Evolutionary conservation across 202 grass and related monocot genomes (phyloP).

Genomic region (Schoenoplectus tabernaemontani): DNA sequence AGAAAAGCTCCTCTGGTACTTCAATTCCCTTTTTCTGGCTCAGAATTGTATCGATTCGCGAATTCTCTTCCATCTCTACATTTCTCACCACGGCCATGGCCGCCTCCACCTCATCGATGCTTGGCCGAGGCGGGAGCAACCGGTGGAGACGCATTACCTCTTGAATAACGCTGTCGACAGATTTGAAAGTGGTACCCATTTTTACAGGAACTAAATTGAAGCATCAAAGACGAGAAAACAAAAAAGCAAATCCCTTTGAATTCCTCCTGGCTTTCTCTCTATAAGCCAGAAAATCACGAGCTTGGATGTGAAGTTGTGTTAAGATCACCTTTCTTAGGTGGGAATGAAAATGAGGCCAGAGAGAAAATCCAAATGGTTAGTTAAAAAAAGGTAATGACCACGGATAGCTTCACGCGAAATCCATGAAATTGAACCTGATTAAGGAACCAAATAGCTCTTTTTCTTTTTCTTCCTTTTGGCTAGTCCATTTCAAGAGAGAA

Average conservation of each 20-base stretch:
- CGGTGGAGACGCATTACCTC: slow-evolving; percentile 86
- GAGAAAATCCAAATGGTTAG: slow-evolving; percentile 4
- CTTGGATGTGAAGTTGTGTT: not conserved
- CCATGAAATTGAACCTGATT: slow-evolving; percentile 25
- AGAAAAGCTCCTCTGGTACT: slow-evolving; percentile 89
- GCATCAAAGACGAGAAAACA: slow-evolving; percentile 6
- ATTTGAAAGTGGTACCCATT: slow-evolving; percentile 55
- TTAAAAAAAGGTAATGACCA: slow-evolving; percentile 4
- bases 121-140: slow-evolving; percentile 52
- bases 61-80: slow-evolving; percentile 67
- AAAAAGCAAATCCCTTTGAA: not conserved
- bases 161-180: slow-evolving; percentile 63
- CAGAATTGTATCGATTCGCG: slow-evolving; percentile 45
- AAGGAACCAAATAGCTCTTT: slow-evolving; percentile 5
- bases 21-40: slow-evolving; percentile 37
- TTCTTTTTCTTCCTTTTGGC: not conserved
- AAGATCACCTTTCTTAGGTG: slow-evolving; percentile 15
- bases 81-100: slow-evolving; percentile 56
- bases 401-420: slow-evolving; percentile 24
- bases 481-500: slow-evolving; percentile 10
- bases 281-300: slow-evolving; percentile 33
- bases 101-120: slow-evolving; percentile 72
- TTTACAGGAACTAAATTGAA: slow-evolving; percentile 5
- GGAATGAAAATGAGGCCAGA: slow-evolving; percentile 16
- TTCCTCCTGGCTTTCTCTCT: not conserved